Evolutionary conservation across 176 grass and related monocot species (phyloP), one percentile per base, ranked within the genome.

Genomic region (Secale cereale): DNA sequence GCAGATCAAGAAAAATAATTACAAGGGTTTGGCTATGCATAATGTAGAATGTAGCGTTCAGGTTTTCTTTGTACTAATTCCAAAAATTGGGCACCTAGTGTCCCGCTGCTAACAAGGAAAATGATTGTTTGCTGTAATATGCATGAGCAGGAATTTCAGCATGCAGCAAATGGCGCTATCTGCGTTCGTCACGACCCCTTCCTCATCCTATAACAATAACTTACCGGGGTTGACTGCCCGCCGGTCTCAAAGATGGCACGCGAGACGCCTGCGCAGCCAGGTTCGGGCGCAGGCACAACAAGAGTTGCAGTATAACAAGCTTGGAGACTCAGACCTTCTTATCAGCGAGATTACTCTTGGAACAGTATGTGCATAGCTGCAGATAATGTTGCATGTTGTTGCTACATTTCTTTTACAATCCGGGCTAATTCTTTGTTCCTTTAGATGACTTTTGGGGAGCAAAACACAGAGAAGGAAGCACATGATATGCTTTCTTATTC

Each of bases 341-440:
- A 76, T 94, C 39, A 91, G 89, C n/a, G 92, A 94, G 82, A 74
- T 77, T 82, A 89, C 76, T 15, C 89, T 94, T 79, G 89, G 92
- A 70, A 94, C 89, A 39, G 92, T 94, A 83, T 33, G 77, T 70
- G 60, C 16, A 71, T 10, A 63, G 60, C 59, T 68, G 20, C 41
- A 85, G 64, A 17, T 56, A 5, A 16, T 65, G 30, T 20, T 33
- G 17, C 10, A 35, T 22, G 10, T 61, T 62, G 10, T 30, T 68
- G 45, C 16, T 78, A 33, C 8, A 81, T 62, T 70, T 69, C 22
- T 46, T 68, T 73, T 54, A 15, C 52, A 39, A 14, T 1, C 14
- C 15, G 74, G 12, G 10, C 8, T 79, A 2, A 31, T 59, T 43
- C 15, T 81, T 11, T 3, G 63, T 37, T 59, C 9, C 33, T 59